These are phyloP conservation scores for Oxalis stricta DNA, from an alignment of 441 rosid species.

Conservation along the genomic window DNA sequence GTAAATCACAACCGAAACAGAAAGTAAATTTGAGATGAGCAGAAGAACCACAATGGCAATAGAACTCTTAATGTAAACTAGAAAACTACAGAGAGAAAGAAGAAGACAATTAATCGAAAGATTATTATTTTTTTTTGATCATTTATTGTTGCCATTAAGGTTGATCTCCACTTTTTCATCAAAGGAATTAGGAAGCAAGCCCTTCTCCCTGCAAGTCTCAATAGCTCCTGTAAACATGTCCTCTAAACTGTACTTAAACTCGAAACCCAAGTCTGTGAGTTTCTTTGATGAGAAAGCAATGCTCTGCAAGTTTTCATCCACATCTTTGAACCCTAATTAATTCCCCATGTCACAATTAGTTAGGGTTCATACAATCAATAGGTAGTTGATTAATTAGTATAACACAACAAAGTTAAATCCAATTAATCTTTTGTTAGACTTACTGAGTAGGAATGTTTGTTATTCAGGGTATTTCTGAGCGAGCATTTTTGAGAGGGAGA, in stretches of 20 bases:
- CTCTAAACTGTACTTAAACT: slow-evolving; percentile 58
- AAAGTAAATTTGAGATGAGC: too few species aligned
- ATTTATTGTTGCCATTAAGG: not conserved
- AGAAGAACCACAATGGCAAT: too few species aligned
- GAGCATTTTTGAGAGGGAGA: slow-evolving; percentile 36
- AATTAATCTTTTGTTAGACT: not conserved
- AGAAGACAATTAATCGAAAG: too few species aligned
- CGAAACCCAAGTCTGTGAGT: slow-evolving; percentile 52
- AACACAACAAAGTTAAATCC: not conserved
- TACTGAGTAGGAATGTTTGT: slow-evolving; percentile 49
- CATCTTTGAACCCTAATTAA: slow-evolving; percentile 43
- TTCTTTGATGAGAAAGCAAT: slow-evolving; percentile 47
- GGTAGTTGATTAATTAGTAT: not conserved
- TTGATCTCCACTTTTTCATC: not conserved
- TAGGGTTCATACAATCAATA: too few species aligned
- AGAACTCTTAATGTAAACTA: too few species aligned
- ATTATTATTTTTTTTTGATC: too few species aligned
- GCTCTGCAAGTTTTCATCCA: slow-evolving; percentile 35
- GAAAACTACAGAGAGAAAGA: too few species aligned
- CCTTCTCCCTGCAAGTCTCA: slow-evolving; percentile 52
- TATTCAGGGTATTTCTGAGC: slow-evolving; percentile 47
- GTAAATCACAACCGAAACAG: too few species aligned
- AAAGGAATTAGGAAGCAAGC: slow-evolving; percentile 32
- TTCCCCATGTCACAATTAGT: too few species aligned
- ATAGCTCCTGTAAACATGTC: slow-evolving; percentile 60